These are phyloP conservation scores for Ettlia oleoabundans DNA, from an alignment of 139 green algal species.

Conservation along the genomic window DNA sequence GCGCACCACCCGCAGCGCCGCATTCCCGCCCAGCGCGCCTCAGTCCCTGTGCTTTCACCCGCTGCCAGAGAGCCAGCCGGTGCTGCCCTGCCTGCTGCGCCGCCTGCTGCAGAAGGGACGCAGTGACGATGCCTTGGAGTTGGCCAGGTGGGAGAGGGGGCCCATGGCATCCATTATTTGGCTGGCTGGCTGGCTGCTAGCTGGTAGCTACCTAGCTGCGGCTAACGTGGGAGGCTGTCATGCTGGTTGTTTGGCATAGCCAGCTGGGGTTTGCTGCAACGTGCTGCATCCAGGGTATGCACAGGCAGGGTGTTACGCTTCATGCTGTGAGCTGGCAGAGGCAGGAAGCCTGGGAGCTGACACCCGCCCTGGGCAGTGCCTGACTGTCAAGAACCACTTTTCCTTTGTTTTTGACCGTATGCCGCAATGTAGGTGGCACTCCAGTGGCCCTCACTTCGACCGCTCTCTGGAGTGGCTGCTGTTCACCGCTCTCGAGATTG, in stretches of 20 bases:
- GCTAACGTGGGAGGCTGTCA: too few relatives aligned
- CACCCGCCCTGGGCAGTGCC: too few relatives aligned
- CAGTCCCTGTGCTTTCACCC: constrained; percentile 74
- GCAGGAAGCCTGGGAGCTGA: too few relatives aligned
- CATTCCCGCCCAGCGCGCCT: constrained; percentile 9
- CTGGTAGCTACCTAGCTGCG: too few relatives aligned
- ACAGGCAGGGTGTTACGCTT: too few relatives aligned
- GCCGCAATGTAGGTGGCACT: constrained; percentile 16
- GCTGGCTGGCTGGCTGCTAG: background rate
- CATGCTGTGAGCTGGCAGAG: background rate
- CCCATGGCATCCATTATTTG: background rate
- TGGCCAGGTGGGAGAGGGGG: constrained; percentile 57
- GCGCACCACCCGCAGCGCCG: constrained; percentile 52
- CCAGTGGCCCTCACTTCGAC: constrained; percentile 79
- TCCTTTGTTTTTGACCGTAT: background rate
- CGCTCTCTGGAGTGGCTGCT: constrained; percentile 96
- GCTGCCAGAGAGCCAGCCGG: constrained; percentile 87
- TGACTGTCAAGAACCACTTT: too few relatives aligned
- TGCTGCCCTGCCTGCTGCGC: constrained; percentile 91
- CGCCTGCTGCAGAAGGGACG: constrained; percentile 81
- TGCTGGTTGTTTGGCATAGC: too few relatives aligned
- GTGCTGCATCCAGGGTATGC: too few relatives aligned
- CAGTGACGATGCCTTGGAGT: constrained; percentile 51
- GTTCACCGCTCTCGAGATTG: constrained; percentile 90
- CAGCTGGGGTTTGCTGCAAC: too few relatives aligned